A percentile compares a stretch with the other conserved stretches of the same genome.
Evolutionary conservation across 2,329 filamentous ascomycete species (phyloP).

Genomic region (Sporothrix brasiliensis): DNA sequence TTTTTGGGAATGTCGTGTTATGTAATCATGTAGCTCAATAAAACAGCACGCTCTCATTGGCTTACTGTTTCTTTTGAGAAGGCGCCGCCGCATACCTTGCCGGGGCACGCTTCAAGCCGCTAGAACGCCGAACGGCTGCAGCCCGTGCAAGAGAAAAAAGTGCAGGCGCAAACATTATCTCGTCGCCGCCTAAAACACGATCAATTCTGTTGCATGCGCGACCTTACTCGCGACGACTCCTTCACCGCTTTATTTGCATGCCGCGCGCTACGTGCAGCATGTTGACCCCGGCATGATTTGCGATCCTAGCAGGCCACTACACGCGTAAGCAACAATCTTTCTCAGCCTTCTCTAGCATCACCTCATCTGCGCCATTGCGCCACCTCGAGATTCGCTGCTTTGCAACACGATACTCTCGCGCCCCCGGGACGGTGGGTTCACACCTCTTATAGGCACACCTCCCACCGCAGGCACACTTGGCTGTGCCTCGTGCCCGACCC

Average conservation of each 20-base stretch:
- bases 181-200: neutral
- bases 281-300: neutral
- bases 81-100: neutral
- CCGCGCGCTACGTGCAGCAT: neutral
- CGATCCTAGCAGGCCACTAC: neutral
- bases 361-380: conserved; percentile 4
- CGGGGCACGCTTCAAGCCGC: neutral
- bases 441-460: neutral
- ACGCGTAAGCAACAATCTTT: neutral
- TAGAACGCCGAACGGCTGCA: neutral
- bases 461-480: neutral
- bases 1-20: neutral
- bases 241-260: neutral
- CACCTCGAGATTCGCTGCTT: neutral
- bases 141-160: neutral
- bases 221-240: neutral
- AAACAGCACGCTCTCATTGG: conserved; percentile 10
- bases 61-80: neutral
- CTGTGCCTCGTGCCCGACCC: neutral
- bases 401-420: neutral
- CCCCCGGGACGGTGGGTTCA: neutral
- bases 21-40: neutral
- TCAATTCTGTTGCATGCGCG: neutral
- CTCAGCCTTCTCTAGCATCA: neutral
- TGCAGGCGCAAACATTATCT: conserved; percentile 17